These are phyloP conservation scores for Leersia perrieri DNA, from an alignment of 176 grass and related monocot species.

Conservation along the genomic window DNA sequence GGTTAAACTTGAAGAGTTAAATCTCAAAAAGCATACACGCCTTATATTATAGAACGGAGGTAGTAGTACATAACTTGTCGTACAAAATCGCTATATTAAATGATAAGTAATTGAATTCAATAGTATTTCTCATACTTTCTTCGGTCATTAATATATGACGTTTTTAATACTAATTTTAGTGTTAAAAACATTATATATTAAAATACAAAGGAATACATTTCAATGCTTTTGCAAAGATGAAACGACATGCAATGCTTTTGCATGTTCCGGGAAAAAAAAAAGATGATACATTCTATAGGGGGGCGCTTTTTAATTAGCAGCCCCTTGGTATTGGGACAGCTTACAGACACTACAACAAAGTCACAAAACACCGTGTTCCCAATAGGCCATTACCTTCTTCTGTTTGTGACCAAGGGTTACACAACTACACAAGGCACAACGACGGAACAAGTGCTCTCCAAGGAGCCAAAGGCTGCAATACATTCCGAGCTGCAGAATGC, in stretches of 20 bases:
- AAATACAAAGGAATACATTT: too few species aligned
- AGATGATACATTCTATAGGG: neutral
- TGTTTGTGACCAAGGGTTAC: neutral
- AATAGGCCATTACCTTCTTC: neutral
- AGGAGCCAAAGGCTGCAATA: neutral
- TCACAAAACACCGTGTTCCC: neutral
- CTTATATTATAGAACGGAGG: too few species aligned
- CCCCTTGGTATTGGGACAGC: neutral
- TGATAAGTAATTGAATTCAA: neutral
- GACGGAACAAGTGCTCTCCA: neutral
- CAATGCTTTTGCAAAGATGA: too few species aligned
- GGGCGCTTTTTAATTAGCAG: neutral
- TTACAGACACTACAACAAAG: conserved; percentile 16
- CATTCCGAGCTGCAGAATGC: neutral
- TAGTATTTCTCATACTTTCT: neutral
- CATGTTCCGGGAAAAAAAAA: too few species aligned
- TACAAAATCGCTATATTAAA: neutral
- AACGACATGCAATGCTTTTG: too few species aligned
- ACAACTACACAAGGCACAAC: neutral
- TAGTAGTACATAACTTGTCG: too few species aligned
- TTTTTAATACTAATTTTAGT: too few species aligned
- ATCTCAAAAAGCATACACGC: too few species aligned
- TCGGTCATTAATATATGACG: too few species aligned
- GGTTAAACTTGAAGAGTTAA: too few species aligned
- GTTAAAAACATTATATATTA: too few species aligned